Base-by-base conservation (phyloP, 805 yeast species). In the Candida tallmaniae region DNA sequence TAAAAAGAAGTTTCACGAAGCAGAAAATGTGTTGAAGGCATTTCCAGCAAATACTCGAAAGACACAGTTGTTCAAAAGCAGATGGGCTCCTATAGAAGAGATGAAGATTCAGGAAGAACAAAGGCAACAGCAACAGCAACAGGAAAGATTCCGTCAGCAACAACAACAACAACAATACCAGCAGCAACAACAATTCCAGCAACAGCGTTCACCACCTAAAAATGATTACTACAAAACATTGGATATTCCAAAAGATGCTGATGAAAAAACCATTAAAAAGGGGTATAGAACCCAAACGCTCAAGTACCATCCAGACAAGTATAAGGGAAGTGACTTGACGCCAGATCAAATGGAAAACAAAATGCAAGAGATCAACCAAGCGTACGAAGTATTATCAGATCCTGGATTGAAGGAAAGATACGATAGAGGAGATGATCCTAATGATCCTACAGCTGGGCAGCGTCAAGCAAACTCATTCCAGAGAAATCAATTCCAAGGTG, bases 291-390 rank as follows among this genome's bases (percentile, higher is more conserved):
- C 78, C 6, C 74, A 80, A 50, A 82, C 93, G 23, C 80, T 82
- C 50, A 78, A 78, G 51, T 86, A 73, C 56, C 98, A 90, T 53
- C 98, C 98, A 0, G 98, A 90, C 59, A 93, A 90, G 56, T 80
- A 84, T 52, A 78, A 78, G 48, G 68, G 68, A 2, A 80, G 78
- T 23, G 85, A 80, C 24, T 54, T 82, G 40, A 67, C 79, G 6
- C 70, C 75, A 19, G 85, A 79, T 21, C 74, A 82, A 39, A 81
- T 83, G 23, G 95, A 87, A 57, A 66, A 66, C 32, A 85, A 83
- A 49, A 93, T 90, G 89, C 87, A 94, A 31, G 89, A 82, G 36
- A 84, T 90, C 43, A 93, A 90, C 58, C 86, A 83, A 52, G 97
- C 97, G 0, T 88, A 93, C 57, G 97, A 88, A 53, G 80, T 82